Base-by-base conservation (phyloP, 2,329 filamentous ascomycete species). In the Aspergillus unguis region DNA sequence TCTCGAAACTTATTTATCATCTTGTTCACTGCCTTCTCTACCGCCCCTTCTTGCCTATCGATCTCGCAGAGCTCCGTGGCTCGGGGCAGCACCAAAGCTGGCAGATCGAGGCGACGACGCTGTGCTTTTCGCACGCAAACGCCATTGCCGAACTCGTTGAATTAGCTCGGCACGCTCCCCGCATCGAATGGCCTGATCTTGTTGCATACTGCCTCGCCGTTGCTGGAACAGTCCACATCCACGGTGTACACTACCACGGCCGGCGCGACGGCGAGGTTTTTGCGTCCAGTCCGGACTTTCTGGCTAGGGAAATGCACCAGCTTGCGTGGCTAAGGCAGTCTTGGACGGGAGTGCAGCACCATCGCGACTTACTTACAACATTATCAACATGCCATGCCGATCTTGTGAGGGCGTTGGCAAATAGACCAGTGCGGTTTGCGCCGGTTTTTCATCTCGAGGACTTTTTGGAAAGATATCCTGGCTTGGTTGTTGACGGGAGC, bases 21-120 rank as follows among this genome's bases (percentile, higher is more conserved):
- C 78, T 94, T 10, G 86, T 94, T 41, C 88, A 95, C 71, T 95
- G 90, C 64, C 77, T 95, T 45, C 86, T 95, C 40, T 95, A 95
- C 65, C 83, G 90, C 11, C 90, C 90, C 0, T 95, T 95, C 69
- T 77, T 95, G 5, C 90, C 90, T 0, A 87, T 95, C 56, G 88
- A 95, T 67, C 77, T 95, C 3, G 83, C 86, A 26, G 90, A 95
- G 67, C 80, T 95, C 5, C 83, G 88, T 9, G 87, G 88, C 10
- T 86, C 83, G 0, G 88, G 88, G 1, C 90, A 95, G 63, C 88
- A 95, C 60, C 90, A 95, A 66, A 92, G 88, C 28, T 95, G 90
- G 90, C 90, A 95, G 66, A 92, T 95, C 44, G 89, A 95, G 67
- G 89, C 90, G 0, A 95, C 90, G 0, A 92, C 94, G 63, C 80